Percentiles rank a stretch among this genome's conserved stretches.
Evolutionary conservation across 2,329 filamentous ascomycete genomes (phyloP).

Genomic region (Penicillium janthinellum): DNA sequence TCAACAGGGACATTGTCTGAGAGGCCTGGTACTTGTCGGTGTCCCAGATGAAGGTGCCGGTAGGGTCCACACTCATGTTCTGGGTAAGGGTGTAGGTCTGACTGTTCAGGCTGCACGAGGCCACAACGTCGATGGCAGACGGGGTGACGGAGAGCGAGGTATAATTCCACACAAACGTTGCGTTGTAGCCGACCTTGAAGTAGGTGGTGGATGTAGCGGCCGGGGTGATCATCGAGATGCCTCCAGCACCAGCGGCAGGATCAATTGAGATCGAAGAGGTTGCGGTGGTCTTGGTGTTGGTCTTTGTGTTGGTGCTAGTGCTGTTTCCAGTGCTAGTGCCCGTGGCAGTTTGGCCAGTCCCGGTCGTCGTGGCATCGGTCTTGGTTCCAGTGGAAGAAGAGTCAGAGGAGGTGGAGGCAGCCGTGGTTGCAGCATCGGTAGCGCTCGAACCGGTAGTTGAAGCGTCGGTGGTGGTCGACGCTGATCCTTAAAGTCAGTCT

Average conservation of each 20-base stretch:
- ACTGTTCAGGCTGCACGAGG: constrained; percentile 61
- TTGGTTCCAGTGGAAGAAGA: constrained; percentile 19
- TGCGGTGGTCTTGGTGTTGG: constrained; percentile 29
- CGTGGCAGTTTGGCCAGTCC: constrained; percentile 12
- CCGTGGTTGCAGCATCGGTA: constrained; percentile 6
- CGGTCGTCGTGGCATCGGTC: constrained; percentile 19
- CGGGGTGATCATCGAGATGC: constrained; percentile 64
- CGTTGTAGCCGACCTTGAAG: constrained; percentile 64
- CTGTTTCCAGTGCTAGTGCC: constrained; percentile 17
- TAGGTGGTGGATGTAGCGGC: constrained; percentile 54
- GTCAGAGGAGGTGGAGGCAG: constrained; percentile 14
- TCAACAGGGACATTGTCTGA: constrained; percentile 55
- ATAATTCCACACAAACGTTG: constrained; percentile 71
- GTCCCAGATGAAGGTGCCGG: constrained; percentile 61
- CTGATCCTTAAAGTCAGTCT: constrained; percentile 10
- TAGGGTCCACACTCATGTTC: constrained; percentile 59
- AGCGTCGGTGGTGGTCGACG: constrained; percentile 24
- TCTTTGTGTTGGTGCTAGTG: constrained; percentile 25
- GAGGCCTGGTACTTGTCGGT: constrained; percentile 56
- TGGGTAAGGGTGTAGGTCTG: constrained; percentile 63
- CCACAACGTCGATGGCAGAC: constrained; percentile 61
- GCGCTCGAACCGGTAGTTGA: constrained; percentile 14
- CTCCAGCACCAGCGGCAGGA: constrained; percentile 58
- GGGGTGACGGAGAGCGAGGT: constrained; percentile 64
- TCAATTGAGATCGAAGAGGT: constrained; percentile 51